phyloP scores from a whole-genome alignment of 768 basidiomycete genomes.

The Mycena venus region DNA sequence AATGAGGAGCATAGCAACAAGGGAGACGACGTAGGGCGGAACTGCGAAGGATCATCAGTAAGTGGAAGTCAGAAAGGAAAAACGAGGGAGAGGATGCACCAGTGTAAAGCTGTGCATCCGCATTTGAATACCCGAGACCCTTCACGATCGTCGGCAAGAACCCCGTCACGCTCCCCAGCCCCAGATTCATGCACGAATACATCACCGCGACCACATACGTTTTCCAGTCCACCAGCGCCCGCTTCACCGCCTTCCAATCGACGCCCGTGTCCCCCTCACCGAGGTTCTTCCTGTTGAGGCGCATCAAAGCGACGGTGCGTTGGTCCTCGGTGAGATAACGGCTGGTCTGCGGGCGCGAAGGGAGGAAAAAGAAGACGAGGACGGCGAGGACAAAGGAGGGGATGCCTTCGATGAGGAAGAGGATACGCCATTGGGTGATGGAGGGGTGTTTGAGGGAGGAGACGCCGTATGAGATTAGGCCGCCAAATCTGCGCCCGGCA shows the following conservation, averaged over 20 bases:
- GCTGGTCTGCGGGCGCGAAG: slow-evolving; percentile 26
- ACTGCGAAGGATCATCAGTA: not conserved
- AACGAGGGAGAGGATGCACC: not conserved
- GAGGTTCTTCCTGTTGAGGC: slow-evolving; percentile 17
- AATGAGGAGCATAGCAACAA: slow-evolving; percentile 22
- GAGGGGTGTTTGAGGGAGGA: slow-evolving; percentile 7
- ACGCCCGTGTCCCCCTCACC: slow-evolving; percentile 29
- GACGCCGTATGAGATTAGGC: slow-evolving; percentile 23
- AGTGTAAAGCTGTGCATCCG: slow-evolving; percentile 21
- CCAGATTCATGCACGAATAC: slow-evolving; percentile 28
- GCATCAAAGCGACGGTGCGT: slow-evolving; percentile 22
- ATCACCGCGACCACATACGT: slow-evolving; percentile 16
- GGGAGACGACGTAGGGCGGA: slow-evolving; percentile 26
- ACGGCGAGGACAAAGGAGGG: slow-evolving; percentile 23
- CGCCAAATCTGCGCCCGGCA: slow-evolving; percentile 26
- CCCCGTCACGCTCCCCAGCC: too few relatives aligned
- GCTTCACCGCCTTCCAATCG: slow-evolving; percentile 15
- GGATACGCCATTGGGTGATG: slow-evolving; percentile 20
- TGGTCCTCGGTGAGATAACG: slow-evolving; percentile 5
- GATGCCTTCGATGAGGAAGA: slow-evolving; percentile 32
- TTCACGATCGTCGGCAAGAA: slow-evolving; percentile 27
- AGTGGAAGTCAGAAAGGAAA: not conserved
- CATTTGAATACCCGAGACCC: slow-evolving; percentile 27
- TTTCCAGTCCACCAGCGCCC: slow-evolving; percentile 21
- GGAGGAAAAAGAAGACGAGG: slow-evolving; percentile 25